These are phyloP conservation scores for Russula sp. DNA, from an alignment of 768 basidiomycete species.

Conservation along the genomic window DNA sequence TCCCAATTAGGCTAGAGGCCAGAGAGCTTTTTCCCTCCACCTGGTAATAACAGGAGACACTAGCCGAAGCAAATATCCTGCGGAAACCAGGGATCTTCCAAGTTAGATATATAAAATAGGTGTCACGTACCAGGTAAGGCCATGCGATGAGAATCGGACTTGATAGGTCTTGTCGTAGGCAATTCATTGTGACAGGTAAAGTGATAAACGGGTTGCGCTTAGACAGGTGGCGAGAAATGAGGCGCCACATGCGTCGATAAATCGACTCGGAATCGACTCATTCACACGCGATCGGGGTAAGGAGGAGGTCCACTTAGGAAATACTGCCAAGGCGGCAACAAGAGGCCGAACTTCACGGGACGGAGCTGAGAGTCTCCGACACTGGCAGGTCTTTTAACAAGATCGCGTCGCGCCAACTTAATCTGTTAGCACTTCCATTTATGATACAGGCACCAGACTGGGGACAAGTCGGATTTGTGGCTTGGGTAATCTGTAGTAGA, in stretches of 20 bases:
- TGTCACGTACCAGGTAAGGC: background rate
- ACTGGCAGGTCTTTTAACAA: no score
- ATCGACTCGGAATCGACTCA: background rate
- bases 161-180: background rate
- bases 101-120: background rate
- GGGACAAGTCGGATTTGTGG: no score
- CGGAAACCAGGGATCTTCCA: background rate
- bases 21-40: no score
- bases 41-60: background rate
- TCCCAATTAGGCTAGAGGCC: background rate
- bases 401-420: no score
- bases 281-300: background rate
- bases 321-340: no score
- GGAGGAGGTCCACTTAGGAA: background rate
- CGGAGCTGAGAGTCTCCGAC: no score
- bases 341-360: no score
- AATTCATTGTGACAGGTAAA: background rate
- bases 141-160: background rate
- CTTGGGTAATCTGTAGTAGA: no score
- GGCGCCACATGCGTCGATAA: background rate
- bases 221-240: background rate
- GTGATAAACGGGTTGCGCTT: background rate
- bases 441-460: no score
- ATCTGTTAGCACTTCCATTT: background rate
- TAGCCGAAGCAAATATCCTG: background rate